phyloP scores from a whole-genome alignment of 768 basidiomycete genomes.

The Tulasnella sp. region DNA sequence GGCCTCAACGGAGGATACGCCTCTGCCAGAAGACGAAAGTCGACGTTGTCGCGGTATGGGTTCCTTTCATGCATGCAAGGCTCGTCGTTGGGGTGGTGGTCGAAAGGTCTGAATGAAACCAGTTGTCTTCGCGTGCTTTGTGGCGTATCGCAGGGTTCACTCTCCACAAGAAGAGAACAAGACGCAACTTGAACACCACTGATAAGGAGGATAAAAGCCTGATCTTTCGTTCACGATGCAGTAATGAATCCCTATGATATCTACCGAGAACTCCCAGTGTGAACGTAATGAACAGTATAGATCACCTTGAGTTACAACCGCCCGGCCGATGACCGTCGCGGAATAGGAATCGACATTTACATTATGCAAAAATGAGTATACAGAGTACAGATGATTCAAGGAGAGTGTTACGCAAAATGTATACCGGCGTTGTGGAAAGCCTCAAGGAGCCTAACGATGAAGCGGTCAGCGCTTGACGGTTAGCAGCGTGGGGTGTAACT shows the following conservation, averaged over 20 bases:
- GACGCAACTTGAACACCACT: too few relatives aligned
- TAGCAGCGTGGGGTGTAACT: conserved; percentile 20
- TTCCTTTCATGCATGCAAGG: conserved; percentile 1
- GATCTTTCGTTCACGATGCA: too few relatives aligned
- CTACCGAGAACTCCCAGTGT: too few relatives aligned
- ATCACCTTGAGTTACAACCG: too few relatives aligned
- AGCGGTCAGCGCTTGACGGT: neutral
- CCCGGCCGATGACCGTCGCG: too few relatives aligned
- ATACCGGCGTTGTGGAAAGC: conserved; percentile 25
- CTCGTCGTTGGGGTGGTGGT: neutral
- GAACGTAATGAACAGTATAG: too few relatives aligned
- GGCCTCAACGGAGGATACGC: conserved; percentile 44
- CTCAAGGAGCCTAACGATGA: conserved; percentile 19
- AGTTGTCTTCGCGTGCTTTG: neutral
- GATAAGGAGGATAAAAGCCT: too few relatives aligned
- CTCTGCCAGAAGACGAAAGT: conserved; percentile 49
- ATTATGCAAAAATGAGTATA: too few relatives aligned
- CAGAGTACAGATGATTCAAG: neutral
- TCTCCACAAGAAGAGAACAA: too few relatives aligned
- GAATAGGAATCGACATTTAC: too few relatives aligned
- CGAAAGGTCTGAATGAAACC: neutral
- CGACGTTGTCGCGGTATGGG: conserved; percentile 17
- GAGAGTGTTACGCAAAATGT: conserved; percentile 21
- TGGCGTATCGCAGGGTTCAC: neutral
- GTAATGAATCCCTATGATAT: too few relatives aligned